Evolutionary conservation across 768 basidiomycete genomes (phyloP), one percentile per base, ranked within the genome.

Genomic region (Piloderma croceum): DNA sequence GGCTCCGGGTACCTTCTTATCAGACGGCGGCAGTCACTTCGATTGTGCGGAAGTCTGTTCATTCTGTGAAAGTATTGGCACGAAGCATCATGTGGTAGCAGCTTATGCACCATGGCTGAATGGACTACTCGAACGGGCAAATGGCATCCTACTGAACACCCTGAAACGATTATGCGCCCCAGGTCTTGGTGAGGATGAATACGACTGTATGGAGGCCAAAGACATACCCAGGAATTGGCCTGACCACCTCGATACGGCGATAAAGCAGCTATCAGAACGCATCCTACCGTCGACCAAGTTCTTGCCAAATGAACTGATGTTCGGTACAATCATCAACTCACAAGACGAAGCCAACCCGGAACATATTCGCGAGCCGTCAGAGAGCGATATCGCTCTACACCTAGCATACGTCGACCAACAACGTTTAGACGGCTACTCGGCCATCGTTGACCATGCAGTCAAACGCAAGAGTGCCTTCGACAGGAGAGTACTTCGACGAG

Each of bases 81-180:
- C 50, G 12, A 24, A 55, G 27, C 39, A 50, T 39, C 29, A 47
- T n/a, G 38, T 45, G 0, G 44, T 44, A 1, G 20, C 57, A 1
- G 39, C 50, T 6, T 60, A 58, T 37, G 42, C 58, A 25, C 58
- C 57, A 1, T 61, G 60, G 60, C 34, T 52, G n/a, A 61, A 59
- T 34, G 54, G 59, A 1, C 47, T 58, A 2, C 44, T 56, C 6
- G 55, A 60, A 32, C 50, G 51, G 10, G 43, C 47, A 1, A 58
- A 57, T 44, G 47, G 47, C 27, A 35, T 57, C 1, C 32, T 58
- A 4, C 24, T 56, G 5, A 44, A 48, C 19, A 32, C 49, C 6
- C 42, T 59, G 10, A 42, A 45, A 7, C 38, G 47, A 5, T 20
- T 56, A 13, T 56, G 56, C 19, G 46, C 47, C 6, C 53, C 56